Evolutionary conservation across 2,329 filamentous ascomycete species (phyloP).

Genomic region (Alternaria arbusti): DNA sequence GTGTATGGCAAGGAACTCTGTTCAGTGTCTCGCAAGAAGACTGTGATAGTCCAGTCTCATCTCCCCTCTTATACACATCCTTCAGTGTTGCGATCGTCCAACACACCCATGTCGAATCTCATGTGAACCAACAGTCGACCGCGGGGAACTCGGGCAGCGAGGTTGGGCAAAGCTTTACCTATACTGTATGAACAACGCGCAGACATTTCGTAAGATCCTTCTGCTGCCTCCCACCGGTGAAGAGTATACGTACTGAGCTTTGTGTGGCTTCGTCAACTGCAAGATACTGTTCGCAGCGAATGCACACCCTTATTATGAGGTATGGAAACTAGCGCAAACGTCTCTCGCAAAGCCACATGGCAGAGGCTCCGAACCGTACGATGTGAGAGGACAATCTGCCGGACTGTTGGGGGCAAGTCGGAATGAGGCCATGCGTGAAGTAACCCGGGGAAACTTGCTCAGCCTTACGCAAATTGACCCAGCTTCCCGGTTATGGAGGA

Average conservation of each 20-base stretch:
- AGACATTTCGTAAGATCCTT: not conserved
- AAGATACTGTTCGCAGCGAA: not conserved
- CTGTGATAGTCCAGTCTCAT: not conserved
- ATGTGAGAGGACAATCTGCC: not conserved
- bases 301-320: not conserved
- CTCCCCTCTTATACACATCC: not conserved
- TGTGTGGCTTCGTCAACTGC: not conserved
- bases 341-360: not conserved
- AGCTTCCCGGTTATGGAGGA: not conserved
- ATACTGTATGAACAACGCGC: not conserved
- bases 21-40: not conserved
- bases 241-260: not conserved
- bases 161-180: not conserved
- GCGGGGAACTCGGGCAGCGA: not conserved
- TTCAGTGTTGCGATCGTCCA: not conserved
- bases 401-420: slow-evolving; percentile 6
- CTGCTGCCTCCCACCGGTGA: not conserved
- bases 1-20: not conserved
- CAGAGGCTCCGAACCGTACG: not conserved
- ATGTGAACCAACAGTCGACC: not conserved
- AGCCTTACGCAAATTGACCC: not conserved
- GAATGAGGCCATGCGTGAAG: not conserved
- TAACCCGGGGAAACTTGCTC: not conserved
- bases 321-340: not conserved
- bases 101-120: not conserved